Conservation (phyloP, 208 protist species). For the Leptomonas pyrrhocoris region DNA sequence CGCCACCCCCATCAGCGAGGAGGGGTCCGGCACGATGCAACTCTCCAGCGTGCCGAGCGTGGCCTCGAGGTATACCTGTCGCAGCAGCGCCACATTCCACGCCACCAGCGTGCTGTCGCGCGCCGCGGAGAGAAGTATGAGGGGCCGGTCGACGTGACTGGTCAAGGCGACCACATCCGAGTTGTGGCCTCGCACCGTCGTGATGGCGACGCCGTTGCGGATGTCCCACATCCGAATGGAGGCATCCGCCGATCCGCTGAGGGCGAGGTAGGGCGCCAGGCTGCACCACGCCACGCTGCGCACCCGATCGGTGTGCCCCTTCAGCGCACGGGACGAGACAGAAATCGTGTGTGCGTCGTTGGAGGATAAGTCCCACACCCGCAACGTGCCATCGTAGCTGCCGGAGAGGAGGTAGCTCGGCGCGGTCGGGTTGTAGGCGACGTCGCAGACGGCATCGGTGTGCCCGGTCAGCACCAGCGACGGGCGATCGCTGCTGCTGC, state of each 20-base stretch:
- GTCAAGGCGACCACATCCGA: slow-evolving; percentile 84
- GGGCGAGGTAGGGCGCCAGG: slow-evolving; percentile 79
- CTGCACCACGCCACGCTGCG: slow-evolving; percentile 82
- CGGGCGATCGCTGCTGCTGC: slow-evolving; percentile 52
- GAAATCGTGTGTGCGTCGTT: slow-evolving; percentile 69
- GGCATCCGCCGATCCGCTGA: slow-evolving; percentile 82
- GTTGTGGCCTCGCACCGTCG: slow-evolving; percentile 80
- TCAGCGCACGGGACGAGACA: slow-evolving; percentile 63
- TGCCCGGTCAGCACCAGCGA: slow-evolving; percentile 74
- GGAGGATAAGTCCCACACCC: slow-evolving; percentile 89
- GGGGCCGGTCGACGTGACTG: slow-evolving; percentile 85
- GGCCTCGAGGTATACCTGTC: slow-evolving; percentile 71
- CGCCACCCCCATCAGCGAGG: slow-evolving; percentile 52
- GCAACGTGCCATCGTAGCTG: slow-evolving; percentile 88
- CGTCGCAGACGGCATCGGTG: slow-evolving; percentile 70
- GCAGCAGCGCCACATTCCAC: slow-evolving; percentile 82
- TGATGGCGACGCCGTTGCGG: slow-evolving; percentile 65
- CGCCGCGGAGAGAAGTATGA: slow-evolving; percentile 88
- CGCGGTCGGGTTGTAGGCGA: slow-evolving; percentile 80
- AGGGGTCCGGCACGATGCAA: slow-evolving; percentile 53
- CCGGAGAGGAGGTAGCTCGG: slow-evolving; percentile 76
- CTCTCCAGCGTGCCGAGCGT: slow-evolving; percentile 69
- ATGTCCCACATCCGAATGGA: slow-evolving; percentile 93
- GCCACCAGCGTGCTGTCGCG: slow-evolving; percentile 88
- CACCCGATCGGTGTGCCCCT: slow-evolving; percentile 82